phyloP scores from a whole-genome alignment of 768 basidiomycete genomes.

The Leccinum variicolor region DNA sequence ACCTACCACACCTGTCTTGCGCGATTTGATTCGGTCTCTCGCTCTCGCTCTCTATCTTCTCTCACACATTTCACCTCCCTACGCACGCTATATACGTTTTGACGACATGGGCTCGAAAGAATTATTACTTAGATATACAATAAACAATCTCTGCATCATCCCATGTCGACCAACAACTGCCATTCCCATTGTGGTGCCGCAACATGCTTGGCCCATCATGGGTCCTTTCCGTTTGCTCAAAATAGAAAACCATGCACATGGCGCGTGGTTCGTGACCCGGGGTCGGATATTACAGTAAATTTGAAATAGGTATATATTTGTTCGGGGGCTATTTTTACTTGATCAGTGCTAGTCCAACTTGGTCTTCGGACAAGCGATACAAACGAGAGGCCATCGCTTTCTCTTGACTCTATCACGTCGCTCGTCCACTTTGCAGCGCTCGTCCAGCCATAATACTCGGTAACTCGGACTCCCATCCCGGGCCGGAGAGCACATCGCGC shows the following conservation, averaged over 20 bases:
- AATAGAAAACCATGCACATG: neutral
- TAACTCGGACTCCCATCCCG: too few relatives aligned
- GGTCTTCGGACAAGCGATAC: too few relatives aligned
- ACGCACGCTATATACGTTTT: neutral
- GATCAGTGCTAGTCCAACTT: too few relatives aligned
- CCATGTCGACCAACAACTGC: too few relatives aligned
- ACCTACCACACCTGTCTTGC: neutral
- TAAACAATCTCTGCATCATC: neutral
- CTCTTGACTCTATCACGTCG: too few relatives aligned
- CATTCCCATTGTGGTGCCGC: neutral
- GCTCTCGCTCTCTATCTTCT: neutral
- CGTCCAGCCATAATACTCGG: too few relatives aligned
- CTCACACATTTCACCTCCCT: neutral
- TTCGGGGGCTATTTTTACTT: too few relatives aligned
- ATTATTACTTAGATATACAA: neutral
- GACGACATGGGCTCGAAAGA: neutral
- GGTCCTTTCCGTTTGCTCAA: neutral
- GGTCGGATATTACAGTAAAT: neutral
- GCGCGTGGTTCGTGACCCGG: neutral
- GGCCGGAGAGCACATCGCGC: neutral
- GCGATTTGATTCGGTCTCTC: neutral
- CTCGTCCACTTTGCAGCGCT: too few relatives aligned
- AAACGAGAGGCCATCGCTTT: too few relatives aligned
- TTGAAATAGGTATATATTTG: neutral
- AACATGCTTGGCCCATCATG: too few relatives aligned